Base-by-base conservation (phyloP, 108 stramenopile species). In the Fistulifera solaris region DNA sequence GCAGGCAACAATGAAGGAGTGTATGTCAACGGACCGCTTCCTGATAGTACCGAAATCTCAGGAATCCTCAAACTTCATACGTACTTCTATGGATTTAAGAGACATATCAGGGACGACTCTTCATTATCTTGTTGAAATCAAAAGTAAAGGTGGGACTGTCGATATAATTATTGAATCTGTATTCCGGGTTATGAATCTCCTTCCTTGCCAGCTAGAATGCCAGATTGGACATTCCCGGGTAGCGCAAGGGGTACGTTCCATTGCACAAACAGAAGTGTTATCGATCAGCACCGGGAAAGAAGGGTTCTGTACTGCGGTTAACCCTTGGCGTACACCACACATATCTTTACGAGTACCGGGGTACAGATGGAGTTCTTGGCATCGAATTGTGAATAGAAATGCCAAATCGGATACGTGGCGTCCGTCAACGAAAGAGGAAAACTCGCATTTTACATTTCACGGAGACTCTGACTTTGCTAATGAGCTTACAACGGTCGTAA, bases 121-220 rank as follows among this genome's bases (percentile, higher is more conserved):
- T 13, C 78, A 88, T 43, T 77, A 84, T 56, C 54, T 88, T 3
- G 40, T 88, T 8, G 48, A 62, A 15, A 53, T 82, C 27, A 47
- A 49, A 31, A 62, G 75, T 49, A 62, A 50, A 0, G 65, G 72
- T 25, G 80, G 80, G 40, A 57, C 73, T 15, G 65, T 75, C 22
- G 66, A 72, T 35, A 57, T 88, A 6, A 35, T 24, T 22, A 52
- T 89, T 35, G 72, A 83, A 26, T 83, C 87, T 13, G 76, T 80
- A 0, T 45, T 81, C 15, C 68, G 47, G 40, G 47, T 89, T 31
- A 21, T 83, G 12, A 89, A 89, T 58, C 66, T 89, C 21, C 68
- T 89, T 15, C 87, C 87, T 19, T 89, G 83, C 56, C 76, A 77
- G 54, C 42, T 89, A 5, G 73, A 81, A 51, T 83, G 81, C 26